phyloP scores from a whole-genome alignment of 768 basidiomycete genomes.

The Xerocomus spinulosus region DNA sequence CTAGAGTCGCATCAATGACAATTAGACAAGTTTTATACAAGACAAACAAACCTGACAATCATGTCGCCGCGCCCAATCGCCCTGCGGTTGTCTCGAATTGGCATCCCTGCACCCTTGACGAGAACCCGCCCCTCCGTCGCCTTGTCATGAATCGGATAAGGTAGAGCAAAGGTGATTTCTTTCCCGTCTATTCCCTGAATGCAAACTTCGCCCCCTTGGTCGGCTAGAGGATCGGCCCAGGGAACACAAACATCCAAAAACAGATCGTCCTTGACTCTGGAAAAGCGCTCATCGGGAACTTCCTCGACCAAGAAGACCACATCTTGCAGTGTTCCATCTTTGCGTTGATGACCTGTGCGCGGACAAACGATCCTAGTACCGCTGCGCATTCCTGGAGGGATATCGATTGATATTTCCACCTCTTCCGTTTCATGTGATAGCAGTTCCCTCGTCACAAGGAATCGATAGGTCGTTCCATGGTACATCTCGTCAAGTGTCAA shows the following conservation, averaged over 20 bases:
- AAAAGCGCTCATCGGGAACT: conserved; percentile 52
- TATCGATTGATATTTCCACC: conserved; percentile 54
- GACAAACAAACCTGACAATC: conserved; percentile 47
- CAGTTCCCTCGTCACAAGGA: conserved; percentile 55
- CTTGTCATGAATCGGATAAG: conserved; percentile 47
- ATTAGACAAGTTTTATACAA: conserved; percentile 2
- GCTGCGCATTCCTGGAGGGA: conserved; percentile 57
- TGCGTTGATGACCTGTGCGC: conserved; percentile 62
- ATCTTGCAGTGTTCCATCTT: conserved; percentile 54
- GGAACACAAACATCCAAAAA: conserved; percentile 51
- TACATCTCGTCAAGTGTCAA: conserved; percentile 61
- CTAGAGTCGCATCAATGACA: conserved; percentile 11
- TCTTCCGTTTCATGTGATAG: conserved; percentile 46
- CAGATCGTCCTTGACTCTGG: conserved; percentile 53
- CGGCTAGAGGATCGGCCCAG: conserved; percentile 47
- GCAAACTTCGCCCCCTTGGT: conserved; percentile 45
- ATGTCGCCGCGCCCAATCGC: conserved; percentile 58
- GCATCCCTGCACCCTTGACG: conserved; percentile 66
- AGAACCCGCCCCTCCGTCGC: conserved; percentile 45
- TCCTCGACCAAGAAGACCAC: conserved; percentile 65
- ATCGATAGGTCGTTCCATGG: conserved; percentile 50
- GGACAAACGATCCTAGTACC: conserved; percentile 59
- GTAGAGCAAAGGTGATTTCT: conserved; percentile 46
- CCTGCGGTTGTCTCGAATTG: conserved; percentile 48
- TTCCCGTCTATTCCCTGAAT: conserved; percentile 58